A percentile compares a stretch with the other conserved stretches of the same genome.
These are phyloP conservation scores for Vitis hybrid DNA, from an alignment of 177 flowering plant species.

Conservation along the genomic window DNA sequence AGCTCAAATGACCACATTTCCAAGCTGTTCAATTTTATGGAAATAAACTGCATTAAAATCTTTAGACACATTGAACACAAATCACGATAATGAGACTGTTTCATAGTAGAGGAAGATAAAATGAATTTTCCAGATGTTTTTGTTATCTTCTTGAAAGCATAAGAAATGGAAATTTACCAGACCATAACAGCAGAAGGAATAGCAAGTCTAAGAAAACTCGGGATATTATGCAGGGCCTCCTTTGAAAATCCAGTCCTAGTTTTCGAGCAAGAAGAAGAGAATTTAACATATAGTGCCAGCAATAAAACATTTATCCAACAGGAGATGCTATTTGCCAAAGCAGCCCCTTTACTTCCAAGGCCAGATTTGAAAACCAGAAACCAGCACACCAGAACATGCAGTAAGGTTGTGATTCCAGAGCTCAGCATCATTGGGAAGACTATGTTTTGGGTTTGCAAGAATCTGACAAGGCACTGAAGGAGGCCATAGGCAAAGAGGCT, in stretches of 20 bases:
- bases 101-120: no score
- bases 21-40: slow-evolving; percentile 40
- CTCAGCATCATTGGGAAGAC: slow-evolving; percentile 61
- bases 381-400: slow-evolving; percentile 54
- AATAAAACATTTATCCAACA: slow-evolving; percentile 43
- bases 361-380: slow-evolving; percentile 46
- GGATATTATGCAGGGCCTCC: slow-evolving; percentile 34
- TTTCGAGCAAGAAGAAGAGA: slow-evolving; percentile 44
- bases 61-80: background rate
- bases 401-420: slow-evolving; percentile 41
- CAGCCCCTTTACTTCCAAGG: slow-evolving; percentile 59
- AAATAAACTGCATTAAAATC: background rate
- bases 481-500: slow-evolving; percentile 49
- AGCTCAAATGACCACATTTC: slow-evolving; percentile 70
- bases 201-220: slow-evolving; percentile 43
- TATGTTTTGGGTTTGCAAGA: slow-evolving; percentile 55
- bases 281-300: slow-evolving; percentile 43
- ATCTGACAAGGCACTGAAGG: slow-evolving; percentile 50
- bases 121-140: no score
- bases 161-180: background rate
- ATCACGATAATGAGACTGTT: background rate
- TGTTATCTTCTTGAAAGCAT: no score
- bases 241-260: slow-evolving; percentile 62
- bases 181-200: slow-evolving; percentile 71
- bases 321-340: slow-evolving; percentile 42